A percentile compares a stretch with the other conserved stretches of the same genome.
Evolutionary conservation across 352 stramenopile genomes (phyloP).

Genomic region (Phytophthora quininea): DNA sequence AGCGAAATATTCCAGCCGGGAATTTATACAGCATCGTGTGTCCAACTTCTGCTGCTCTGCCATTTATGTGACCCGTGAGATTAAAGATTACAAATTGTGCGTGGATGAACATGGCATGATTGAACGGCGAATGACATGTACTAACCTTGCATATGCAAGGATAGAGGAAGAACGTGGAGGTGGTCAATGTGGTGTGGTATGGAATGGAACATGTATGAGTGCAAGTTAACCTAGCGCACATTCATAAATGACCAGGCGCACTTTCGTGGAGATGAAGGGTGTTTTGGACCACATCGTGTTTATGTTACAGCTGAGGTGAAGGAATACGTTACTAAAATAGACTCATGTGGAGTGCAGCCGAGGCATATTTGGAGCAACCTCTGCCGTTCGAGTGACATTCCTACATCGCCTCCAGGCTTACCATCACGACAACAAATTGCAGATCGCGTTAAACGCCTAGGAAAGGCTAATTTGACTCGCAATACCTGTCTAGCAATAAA

Average conservation of each 20-base stretch:
- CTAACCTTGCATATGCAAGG: not conserved
- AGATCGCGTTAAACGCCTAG: not conserved
- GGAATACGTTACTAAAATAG: constrained; percentile 3
- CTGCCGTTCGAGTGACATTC: not conserved
- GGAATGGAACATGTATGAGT: constrained; percentile 1
- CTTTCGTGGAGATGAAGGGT: not conserved
- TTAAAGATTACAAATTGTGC: constrained; percentile 3
- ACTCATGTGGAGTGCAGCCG: constrained; percentile 1
- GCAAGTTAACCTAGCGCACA: not conserved
- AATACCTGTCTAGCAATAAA: constrained; percentile 1
- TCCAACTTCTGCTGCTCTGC: constrained; percentile 1
- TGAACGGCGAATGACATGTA: constrained; percentile 1
- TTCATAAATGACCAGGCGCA: not conserved
- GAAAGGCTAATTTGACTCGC: not conserved
- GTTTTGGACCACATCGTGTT: not conserved
- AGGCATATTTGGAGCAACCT: constrained; percentile 10
- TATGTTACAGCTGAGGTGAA: constrained; percentile 1
- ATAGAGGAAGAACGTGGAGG: not conserved
- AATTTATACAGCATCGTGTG: constrained; percentile 2
- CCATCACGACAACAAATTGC: not conserved
- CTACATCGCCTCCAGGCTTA: not conserved
- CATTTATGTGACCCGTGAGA: not conserved
- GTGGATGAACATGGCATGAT: not conserved
- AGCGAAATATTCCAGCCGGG: not conserved
- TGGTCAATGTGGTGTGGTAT: not conserved